Conservation (phyloP, 1,139 yeast species). For the Saccharomyces hybrid region DNA sequence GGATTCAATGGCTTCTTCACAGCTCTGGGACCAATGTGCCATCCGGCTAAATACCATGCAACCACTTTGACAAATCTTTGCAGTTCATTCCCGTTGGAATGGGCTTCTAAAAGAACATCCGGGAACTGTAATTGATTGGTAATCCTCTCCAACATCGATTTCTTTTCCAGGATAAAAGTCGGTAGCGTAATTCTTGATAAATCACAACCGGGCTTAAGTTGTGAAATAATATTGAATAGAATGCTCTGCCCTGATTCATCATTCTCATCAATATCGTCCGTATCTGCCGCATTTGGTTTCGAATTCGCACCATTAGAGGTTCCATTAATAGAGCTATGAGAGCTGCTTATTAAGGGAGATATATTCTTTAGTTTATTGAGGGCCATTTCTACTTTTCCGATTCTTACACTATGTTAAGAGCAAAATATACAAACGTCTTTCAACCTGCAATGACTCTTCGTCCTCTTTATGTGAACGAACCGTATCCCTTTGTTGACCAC, state of each 20-base stretch:
- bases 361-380: neutral
- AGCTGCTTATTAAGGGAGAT: neutral
- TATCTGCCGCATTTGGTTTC: slow-evolving; percentile 15
- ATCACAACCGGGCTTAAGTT: slow-evolving; percentile 88
- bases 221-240: slow-evolving; percentile 77
- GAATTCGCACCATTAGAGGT: neutral
- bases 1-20: slow-evolving; percentile 96
- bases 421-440: neutral
- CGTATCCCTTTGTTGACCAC: neutral
- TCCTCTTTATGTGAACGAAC: neutral
- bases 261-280: slow-evolving; percentile 80
- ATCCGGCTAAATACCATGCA: slow-evolving; percentile 85
- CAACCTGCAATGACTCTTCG: neutral
- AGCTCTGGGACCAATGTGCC: slow-evolving; percentile 98
- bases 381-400: neutral
- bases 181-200: slow-evolving; percentile 86
- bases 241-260: slow-evolving; percentile 86
- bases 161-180: slow-evolving; percentile 87
- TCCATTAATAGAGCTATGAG: neutral
- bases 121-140: slow-evolving; percentile 87
- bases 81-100: slow-evolving; percentile 47
- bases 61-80: slow-evolving; percentile 66
- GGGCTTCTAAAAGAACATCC: slow-evolving; percentile 62
- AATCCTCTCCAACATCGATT: slow-evolving; percentile 91
- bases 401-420: neutral